phyloP scores from a whole-genome alignment of 2,329 filamentous ascomycete species.

The Alternaria dauci region DNA sequence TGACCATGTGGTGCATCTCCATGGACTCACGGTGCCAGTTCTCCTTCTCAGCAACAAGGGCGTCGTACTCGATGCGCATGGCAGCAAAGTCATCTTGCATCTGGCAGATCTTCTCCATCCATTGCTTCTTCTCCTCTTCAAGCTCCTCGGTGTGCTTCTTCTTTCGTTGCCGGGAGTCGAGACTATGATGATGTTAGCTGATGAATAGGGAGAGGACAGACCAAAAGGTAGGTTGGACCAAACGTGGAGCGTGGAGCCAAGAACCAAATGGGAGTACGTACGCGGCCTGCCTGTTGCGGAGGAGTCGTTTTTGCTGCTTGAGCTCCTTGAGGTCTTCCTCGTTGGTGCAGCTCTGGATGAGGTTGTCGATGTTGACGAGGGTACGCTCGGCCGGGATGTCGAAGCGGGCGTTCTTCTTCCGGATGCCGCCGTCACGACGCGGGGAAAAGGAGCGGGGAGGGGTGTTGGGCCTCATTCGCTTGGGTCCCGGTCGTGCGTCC shows the following conservation, averaged over 20 bases:
- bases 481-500: conserved; percentile 58
- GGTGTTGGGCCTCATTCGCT: conserved; percentile 71
- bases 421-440: conserved; percentile 82
- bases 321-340: conserved; percentile 97
- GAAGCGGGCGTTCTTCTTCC: conserved; percentile 99
- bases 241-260: conserved; percentile 41
- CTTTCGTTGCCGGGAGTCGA: conserved; percentile 96
- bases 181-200: conserved; percentile 63
- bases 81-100: conserved; percentile 80
- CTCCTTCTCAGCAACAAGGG: conserved; percentile 63
- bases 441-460: conserved; percentile 78
- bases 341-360: conserved; percentile 87
- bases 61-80: conserved; percentile 68
- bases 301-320: conserved; percentile 95
- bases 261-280: conserved; percentile 64
- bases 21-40: conserved; percentile 77
- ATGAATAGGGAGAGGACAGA: conserved; percentile 37
- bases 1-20: conserved; percentile 76
- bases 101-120: conserved; percentile 75
- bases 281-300: conserved; percentile 97
- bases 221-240: conserved; percentile 45
- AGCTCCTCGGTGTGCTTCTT: conserved; percentile 97
- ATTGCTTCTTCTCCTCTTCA: conserved; percentile 96
- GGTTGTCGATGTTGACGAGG: conserved; percentile 90
- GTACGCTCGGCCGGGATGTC: conserved; percentile 95